Evolutionary conservation across 805 yeast genomes (phyloP).

Genomic region (Metschnikowia colocasiae): DNA sequence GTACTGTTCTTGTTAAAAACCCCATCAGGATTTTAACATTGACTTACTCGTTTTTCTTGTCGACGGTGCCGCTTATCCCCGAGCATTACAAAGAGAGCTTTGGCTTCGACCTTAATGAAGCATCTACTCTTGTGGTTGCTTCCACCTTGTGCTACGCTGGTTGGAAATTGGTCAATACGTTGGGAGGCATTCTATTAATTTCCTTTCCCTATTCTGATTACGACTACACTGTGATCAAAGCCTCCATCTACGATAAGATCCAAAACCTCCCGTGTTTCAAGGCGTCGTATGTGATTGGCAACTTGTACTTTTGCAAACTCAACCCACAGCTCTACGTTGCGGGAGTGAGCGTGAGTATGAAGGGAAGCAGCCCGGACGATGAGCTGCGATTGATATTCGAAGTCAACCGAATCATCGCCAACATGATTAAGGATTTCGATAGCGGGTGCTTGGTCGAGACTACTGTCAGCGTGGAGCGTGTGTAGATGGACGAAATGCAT

Average conservation of each 20-base stretch:
- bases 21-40: slow-evolving; percentile 49
- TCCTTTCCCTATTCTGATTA: slow-evolving; percentile 48
- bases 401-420: slow-evolving; percentile 39
- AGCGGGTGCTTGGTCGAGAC: slow-evolving; percentile 30
- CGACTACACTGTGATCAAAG: slow-evolving; percentile 34
- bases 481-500: not conserved
- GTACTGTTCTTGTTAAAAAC: slow-evolving; percentile 20
- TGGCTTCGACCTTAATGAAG: slow-evolving; percentile 40
- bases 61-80: slow-evolving; percentile 40
- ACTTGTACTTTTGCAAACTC: slow-evolving; percentile 55
- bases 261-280: slow-evolving; percentile 49
- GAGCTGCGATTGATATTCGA: slow-evolving; percentile 56
- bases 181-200: slow-evolving; percentile 52
- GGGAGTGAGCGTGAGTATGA: slow-evolving; percentile 52
- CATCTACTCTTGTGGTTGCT: slow-evolving; percentile 45
- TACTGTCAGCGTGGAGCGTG: slow-evolving; percentile 25
- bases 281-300: slow-evolving; percentile 44
- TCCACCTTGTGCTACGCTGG: slow-evolving; percentile 45
- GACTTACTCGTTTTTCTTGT: slow-evolving; percentile 37
- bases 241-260: slow-evolving; percentile 44
- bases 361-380: slow-evolving; percentile 70
- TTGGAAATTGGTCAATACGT: slow-evolving; percentile 47
- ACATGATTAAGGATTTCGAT: slow-evolving; percentile 27
- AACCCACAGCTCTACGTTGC: slow-evolving; percentile 59
- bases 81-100: slow-evolving; percentile 24